Evolutionary conservation across 2,329 filamentous ascomycete genomes (phyloP), one percentile per base, ranked within the genome.

Genomic region (Penicillium sp.): DNA sequence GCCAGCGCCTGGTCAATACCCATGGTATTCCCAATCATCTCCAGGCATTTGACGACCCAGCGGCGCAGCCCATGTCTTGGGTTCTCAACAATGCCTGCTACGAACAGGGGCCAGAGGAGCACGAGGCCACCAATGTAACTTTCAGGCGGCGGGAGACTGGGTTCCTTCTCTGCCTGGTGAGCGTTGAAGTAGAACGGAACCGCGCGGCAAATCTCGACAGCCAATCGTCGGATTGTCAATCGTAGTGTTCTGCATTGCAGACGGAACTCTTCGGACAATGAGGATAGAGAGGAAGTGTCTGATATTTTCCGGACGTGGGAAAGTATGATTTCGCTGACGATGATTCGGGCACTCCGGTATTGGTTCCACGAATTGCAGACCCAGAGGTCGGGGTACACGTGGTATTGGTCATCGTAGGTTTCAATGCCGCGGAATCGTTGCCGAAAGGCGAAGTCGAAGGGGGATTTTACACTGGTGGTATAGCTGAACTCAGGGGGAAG

Each of bases 261-360:
- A 10, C 55, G 59, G 14, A 71, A 62, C 28, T 70, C 67, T 11
- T 55, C 57, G 3, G 68, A 62, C 6, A 63, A 44, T 1, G 54
- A 52, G 28, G 47, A 46, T 4, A 52, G 44, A 4, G 61, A 54
- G 13, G 60, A 59, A 5, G 51, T 53, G 22, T 56, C 43, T 4
- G 61, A 61, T 6, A 70, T 52, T 42, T 60, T 53, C 10, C 57
- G 51, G 22, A 70, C 58, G 12, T 59, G 64, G 13, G 54, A 59
- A 2, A 68, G 63, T 11, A 84, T 73, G 35, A 74, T 70, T 52
- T 81, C 74, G 59, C 74, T 77, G 13, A 76, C 61, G 9, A 83
- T 64, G 19, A 82, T 76, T n/a, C 79, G 76, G 6, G 75, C 73
- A 73, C 79, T 82, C 19, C 82, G 79, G 56, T 79, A 82, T 55